Evolutionary conservation across 495 filamentous ascomycete species (phyloP).

Genomic region (Daldinia caldariorum): DNA sequence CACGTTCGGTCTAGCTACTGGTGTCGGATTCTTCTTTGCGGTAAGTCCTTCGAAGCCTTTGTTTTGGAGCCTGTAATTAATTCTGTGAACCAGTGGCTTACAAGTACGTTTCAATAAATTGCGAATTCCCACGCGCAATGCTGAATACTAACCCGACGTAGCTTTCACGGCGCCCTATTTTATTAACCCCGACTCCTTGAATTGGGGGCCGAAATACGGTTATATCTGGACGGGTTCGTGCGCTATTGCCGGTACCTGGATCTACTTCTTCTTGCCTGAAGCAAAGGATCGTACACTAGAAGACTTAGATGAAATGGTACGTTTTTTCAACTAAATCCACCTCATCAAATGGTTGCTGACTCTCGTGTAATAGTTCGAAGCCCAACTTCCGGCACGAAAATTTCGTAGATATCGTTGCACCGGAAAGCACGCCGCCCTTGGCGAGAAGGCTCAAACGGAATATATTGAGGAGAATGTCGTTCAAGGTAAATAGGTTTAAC

Average conservation of each 20-base stretch:
- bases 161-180: constrained; percentile 69
- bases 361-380: constrained; percentile 53
- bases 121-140: neutral
- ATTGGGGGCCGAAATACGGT: constrained; percentile 67
- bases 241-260: constrained; percentile 54
- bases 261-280: constrained; percentile 64
- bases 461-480: constrained; percentile 31
- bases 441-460: constrained; percentile 33
- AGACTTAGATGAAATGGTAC: constrained; percentile 65
- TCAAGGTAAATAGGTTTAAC: constrained; percentile 9
- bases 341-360: neutral
- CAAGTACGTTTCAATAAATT: constrained; percentile 43
- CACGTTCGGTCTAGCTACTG: constrained; percentile 66
- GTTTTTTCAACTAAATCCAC: neutral
- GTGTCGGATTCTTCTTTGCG: constrained; percentile 62
- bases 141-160: constrained; percentile 5
- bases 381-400: constrained; percentile 56
- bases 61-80: constrained; percentile 6
- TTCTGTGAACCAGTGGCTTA: constrained; percentile 55
- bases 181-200: constrained; percentile 65
- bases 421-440: constrained; percentile 29
- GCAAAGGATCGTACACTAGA: constrained; percentile 63
- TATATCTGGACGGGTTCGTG: constrained; percentile 63
- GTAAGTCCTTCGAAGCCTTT: constrained; percentile 15
- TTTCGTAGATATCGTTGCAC: constrained; percentile 61